phyloP scores from a whole-genome alignment of 2,329 filamentous ascomycete genomes.

The Aspergillus aculeatinus region DNA sequence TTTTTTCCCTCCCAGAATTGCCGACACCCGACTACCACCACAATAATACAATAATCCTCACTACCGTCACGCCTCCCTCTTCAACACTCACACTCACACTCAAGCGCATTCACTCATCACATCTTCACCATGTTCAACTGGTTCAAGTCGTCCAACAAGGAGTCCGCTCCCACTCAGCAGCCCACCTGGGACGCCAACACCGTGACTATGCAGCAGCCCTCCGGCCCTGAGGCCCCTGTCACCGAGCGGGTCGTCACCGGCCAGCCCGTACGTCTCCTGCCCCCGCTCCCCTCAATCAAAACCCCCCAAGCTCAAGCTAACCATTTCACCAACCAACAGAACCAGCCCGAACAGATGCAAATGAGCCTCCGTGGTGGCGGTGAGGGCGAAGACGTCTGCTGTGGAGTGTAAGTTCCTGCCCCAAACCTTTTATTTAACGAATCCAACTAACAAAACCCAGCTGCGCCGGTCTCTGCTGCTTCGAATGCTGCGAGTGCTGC shows the following conservation, averaged over 20 bases:
- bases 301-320: too few species aligned
- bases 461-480: conserved; percentile 23
- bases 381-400: conserved; percentile 22
- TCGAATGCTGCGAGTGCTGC: conserved; percentile 23
- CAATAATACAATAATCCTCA: not conserved
- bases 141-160: conserved; percentile 24
- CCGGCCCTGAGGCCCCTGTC: conserved; percentile 19
- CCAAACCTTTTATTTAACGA: not conserved
- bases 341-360: conserved; percentile 14
- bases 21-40: not conserved
- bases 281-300: too few species aligned
- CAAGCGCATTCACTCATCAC: not conserved
- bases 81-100: not conserved
- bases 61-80: not conserved
- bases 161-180: conserved; percentile 13
- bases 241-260: conserved; percentile 20
- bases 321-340: not conserved
- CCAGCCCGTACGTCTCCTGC: conserved; percentile 20
- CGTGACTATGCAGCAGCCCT: conserved; percentile 24
- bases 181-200: conserved; percentile 23
- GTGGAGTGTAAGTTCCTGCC: conserved; percentile 22
- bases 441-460: conserved; percentile 3
- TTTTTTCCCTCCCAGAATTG: not conserved
- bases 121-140: conserved; percentile 15
- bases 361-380: conserved; percentile 25